Conservation (phyloP, 768 basidiomycete species). For the Phaeolepiota aurea region DNA sequence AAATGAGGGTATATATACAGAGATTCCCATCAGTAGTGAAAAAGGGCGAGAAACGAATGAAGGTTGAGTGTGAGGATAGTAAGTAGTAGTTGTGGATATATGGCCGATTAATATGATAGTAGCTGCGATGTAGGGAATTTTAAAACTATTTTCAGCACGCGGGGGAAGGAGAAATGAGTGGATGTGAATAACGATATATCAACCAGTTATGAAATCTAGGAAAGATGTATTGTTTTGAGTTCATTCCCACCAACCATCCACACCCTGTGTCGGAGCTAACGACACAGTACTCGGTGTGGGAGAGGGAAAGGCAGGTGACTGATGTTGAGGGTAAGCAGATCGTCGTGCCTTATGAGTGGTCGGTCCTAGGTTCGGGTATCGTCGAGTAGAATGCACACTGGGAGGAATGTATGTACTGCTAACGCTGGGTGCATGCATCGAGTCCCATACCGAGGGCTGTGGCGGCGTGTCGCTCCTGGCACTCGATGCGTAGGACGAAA, state of each 20-base stretch:
- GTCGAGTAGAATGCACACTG: slow-evolving; percentile 19
- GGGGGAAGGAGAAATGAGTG: background rate
- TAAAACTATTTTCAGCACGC: background rate
- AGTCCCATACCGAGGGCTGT: slow-evolving; percentile 60
- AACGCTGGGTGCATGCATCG: slow-evolving; percentile 43
- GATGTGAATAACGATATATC: too few relatives aligned
- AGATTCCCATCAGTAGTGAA: slow-evolving; percentile 6
- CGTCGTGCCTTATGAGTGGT: slow-evolving; percentile 26
- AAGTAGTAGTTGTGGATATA: background rate
- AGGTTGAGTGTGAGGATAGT: background rate
- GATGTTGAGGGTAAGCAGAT: slow-evolving; percentile 13
- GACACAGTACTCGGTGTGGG: slow-evolving; percentile 77
- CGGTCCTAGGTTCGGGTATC: slow-evolving; percentile 26
- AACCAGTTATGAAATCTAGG: background rate
- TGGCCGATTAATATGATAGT: background rate
- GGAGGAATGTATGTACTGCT: slow-evolving; percentile 16
- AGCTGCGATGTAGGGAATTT: background rate
- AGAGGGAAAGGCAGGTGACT: slow-evolving; percentile 40
- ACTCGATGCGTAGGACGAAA: slow-evolving; percentile 22
- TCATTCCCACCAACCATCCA: slow-evolving; percentile 78
- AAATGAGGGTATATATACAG: slow-evolving; percentile 18
- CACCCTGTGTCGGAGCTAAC: slow-evolving; percentile 55
- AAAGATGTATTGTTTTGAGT: background rate
- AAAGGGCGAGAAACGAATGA: background rate
- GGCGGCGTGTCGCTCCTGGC: slow-evolving; percentile 42